phyloP scores from a whole-genome alignment of 352 stramenopile species.

The Vaucheria bursata region DNA sequence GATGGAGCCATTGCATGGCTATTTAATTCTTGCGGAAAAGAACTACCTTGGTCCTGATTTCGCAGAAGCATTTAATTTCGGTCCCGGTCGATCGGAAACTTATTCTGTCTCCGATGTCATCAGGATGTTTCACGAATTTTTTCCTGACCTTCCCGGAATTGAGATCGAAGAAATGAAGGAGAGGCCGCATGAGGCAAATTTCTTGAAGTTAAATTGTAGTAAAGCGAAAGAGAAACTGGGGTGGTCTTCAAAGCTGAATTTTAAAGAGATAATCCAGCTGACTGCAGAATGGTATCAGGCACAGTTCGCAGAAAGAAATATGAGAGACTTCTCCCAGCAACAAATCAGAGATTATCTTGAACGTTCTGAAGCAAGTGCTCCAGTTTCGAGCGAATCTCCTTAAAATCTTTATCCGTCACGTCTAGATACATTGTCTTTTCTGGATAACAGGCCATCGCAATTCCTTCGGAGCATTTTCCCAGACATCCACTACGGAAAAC shows the following conservation, averaged over 20 bases:
- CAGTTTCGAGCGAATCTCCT: too few species aligned
- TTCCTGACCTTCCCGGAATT: background rate
- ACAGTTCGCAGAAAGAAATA: too few species aligned
- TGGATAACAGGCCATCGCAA: too few species aligned
- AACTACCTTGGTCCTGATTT: background rate
- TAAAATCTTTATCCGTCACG: too few species aligned
- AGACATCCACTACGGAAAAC: too few species aligned
- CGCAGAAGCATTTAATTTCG: background rate
- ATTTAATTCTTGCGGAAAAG: background rate
- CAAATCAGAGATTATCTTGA: too few species aligned
- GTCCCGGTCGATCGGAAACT: background rate
- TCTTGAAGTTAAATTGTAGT: background rate
- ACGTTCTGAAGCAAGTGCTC: too few species aligned
- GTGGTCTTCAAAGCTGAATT: background rate
- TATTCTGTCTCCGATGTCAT: background rate
- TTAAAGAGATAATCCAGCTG: background rate
- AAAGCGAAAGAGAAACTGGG: background rate
- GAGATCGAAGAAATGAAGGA: background rate
- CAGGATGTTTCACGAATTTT: background rate
- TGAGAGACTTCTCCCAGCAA: too few species aligned
- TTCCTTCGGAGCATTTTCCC: too few species aligned
- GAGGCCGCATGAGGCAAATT: background rate
- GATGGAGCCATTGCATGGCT: background rate
- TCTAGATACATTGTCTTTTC: too few species aligned
- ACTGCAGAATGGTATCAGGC: background rate